Evolutionary conservation across 2,329 filamentous ascomycete genomes (phyloP).

Genomic region (Didymella keratinophila): DNA sequence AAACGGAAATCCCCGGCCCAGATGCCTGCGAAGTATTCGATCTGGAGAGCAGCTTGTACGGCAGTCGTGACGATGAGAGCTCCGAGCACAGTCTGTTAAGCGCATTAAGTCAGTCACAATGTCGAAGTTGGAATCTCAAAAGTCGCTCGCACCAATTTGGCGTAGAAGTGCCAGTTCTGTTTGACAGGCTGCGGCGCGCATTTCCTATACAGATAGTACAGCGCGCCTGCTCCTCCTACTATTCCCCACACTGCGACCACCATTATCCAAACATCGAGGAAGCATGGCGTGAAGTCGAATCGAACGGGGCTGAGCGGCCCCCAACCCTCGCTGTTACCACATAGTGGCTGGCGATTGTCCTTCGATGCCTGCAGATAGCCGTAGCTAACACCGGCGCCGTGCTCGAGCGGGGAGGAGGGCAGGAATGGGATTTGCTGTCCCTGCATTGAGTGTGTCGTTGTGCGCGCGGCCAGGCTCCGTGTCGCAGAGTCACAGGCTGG

Average conservation of each 20-base stretch:
- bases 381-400: conserved; percentile 24
- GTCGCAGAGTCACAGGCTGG: conserved; percentile 30
- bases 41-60: conserved; percentile 78
- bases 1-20: conserved; percentile 87
- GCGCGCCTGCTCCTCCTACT: conserved; percentile 75
- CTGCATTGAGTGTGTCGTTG: conserved; percentile 46
- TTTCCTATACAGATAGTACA: conserved; percentile 80
- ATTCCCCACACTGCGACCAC: conserved; percentile 81
- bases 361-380: conserved; percentile 64
- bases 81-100: conserved; percentile 66
- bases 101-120: conserved; percentile 3
- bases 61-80: conserved; percentile 72
- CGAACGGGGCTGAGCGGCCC: conserved; percentile 85
- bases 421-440: conserved; percentile 47
- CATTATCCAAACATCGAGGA: conserved; percentile 89
- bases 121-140: neutral
- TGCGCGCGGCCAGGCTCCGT: conserved; percentile 36
- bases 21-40: conserved; percentile 70
- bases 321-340: conserved; percentile 92
- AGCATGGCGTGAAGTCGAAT: conserved; percentile 97
- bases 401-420: conserved; percentile 33
- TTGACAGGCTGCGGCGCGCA: conserved; percentile 71
- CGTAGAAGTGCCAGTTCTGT: conserved; percentile 92
- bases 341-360: conserved; percentile 72
- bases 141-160: conserved; percentile 73